Conservation (phyloP, 257 asterid species). For the Solanum appendiculatum region DNA sequence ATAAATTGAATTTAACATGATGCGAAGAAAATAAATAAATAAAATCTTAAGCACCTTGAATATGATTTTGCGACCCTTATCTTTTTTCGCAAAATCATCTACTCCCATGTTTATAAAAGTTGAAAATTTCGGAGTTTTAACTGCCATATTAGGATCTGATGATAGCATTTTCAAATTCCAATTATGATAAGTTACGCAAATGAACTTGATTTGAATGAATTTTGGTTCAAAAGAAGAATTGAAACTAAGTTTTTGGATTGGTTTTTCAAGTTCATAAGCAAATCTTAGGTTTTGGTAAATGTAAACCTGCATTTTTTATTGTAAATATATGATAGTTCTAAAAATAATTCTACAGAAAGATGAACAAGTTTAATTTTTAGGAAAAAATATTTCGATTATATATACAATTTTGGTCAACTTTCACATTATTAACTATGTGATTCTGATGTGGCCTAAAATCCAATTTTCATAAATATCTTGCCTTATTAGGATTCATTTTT, state of each 20-base stretch:
- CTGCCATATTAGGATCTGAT: not conserved
- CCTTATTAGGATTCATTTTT: not conserved
- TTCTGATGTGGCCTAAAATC: too few species aligned
- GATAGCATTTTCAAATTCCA: not conserved
- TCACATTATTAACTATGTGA: not conserved
- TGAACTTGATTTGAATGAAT: not conserved
- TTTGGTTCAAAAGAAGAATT: not conserved
- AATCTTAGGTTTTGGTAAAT: not conserved
- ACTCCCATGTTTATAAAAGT: not conserved
- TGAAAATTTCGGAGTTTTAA: not conserved
- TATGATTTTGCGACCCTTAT: not conserved
- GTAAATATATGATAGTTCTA: not conserved
- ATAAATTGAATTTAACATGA: not conserved
- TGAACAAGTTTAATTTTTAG: not conserved
- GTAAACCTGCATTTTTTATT: not conserved
- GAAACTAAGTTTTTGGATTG: not conserved
- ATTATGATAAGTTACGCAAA: not conserved
- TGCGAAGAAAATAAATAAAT: not conserved
- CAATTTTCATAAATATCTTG: not conserved
- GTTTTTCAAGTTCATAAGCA: not conserved
- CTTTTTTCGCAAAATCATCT: not conserved
- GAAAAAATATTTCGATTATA: not conserved
- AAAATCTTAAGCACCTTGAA: not conserved
- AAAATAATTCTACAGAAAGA: not conserved
- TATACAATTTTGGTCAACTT: not conserved